phyloP scores from a whole-genome alignment of 2,329 filamentous ascomycete species.

The Bisporella sp. region DNA sequence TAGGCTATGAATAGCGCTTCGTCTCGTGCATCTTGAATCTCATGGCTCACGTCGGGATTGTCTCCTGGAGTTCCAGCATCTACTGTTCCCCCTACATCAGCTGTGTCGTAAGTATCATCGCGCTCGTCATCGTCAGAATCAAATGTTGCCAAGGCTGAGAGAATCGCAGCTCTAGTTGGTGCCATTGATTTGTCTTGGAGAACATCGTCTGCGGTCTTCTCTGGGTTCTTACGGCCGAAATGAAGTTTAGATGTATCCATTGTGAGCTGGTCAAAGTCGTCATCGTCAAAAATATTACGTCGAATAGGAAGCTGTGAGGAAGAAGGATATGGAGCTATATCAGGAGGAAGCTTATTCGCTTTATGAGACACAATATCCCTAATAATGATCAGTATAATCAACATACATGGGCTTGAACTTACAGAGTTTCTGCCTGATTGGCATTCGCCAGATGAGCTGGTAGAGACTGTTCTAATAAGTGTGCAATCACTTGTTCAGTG shows the following conservation, averaged over 20 bases:
- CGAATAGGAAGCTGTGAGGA: constrained; percentile 50
- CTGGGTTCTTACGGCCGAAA: constrained; percentile 64
- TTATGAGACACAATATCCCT: constrained; percentile 16
- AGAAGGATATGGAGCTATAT: constrained; percentile 53
- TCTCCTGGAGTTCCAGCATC: constrained; percentile 54
- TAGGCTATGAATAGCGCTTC: constrained; percentile 68
- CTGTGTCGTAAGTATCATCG: constrained; percentile 92
- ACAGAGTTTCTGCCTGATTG: constrained; percentile 54
- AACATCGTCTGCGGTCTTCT: constrained; percentile 63
- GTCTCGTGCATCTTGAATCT: constrained; percentile 48
- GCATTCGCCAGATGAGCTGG: constrained; percentile 57
- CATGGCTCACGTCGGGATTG: constrained; percentile 34
- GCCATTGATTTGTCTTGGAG: constrained; percentile 57
- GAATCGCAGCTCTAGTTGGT: constrained; percentile 75
- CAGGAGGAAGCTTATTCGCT: constrained; percentile 22
- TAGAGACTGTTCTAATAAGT: constrained; percentile 72
- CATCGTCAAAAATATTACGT: constrained; percentile 72
- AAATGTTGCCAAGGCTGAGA: constrained; percentile 81
- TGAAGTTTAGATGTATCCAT: constrained; percentile 63
- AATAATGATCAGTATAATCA: constrained; percentile 8
- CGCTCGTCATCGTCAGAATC: constrained; percentile 94
- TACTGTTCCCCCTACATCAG: constrained; percentile 84
- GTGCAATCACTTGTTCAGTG: constrained; percentile 71
- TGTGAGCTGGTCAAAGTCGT: constrained; percentile 68
- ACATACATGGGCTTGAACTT: constrained; percentile 2